Evolutionary conservation across 225 moss, liverwort and hornwort genomes (phyloP).

Genomic region (Rhytidiadelphus loreus): DNA sequence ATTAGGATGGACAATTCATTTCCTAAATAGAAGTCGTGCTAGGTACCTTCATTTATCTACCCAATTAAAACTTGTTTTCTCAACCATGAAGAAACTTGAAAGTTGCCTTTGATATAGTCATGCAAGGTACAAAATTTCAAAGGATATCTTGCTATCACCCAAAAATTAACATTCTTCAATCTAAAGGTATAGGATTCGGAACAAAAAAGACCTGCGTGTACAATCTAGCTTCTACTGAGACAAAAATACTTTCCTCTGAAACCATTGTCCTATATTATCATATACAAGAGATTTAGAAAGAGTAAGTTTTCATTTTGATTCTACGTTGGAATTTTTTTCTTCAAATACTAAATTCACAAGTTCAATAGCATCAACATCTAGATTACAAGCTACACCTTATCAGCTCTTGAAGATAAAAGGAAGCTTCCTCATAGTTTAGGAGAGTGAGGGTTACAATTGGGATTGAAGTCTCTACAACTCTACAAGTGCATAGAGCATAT

Average conservation of each 20-base stretch:
- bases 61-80: too few species aligned
- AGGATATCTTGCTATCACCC: background rate
- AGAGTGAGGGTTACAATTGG: background rate
- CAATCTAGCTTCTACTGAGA: background rate
- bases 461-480: background rate
- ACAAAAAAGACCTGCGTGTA: background rate
- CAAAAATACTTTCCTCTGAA: background rate
- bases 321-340: too few species aligned
- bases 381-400: too few species aligned
- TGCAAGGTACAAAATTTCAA: background rate
- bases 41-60: too few species aligned
- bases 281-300: background rate
- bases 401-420: too few species aligned
- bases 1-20: background rate
- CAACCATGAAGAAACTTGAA: background rate
- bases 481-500: too few species aligned
- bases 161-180: background rate
- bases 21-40: background rate
- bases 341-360: too few species aligned
- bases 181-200: background rate
- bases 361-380: too few species aligned
- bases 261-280: background rate
- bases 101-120: background rate
- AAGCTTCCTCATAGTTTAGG: too few species aligned
- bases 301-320: background rate